A percentile compares a stretch with the other conserved stretches of the same genome.
Conservation (phyloP, 371 early-diverging fungal species). For the Syncephalastrum contaminatum region DNA sequence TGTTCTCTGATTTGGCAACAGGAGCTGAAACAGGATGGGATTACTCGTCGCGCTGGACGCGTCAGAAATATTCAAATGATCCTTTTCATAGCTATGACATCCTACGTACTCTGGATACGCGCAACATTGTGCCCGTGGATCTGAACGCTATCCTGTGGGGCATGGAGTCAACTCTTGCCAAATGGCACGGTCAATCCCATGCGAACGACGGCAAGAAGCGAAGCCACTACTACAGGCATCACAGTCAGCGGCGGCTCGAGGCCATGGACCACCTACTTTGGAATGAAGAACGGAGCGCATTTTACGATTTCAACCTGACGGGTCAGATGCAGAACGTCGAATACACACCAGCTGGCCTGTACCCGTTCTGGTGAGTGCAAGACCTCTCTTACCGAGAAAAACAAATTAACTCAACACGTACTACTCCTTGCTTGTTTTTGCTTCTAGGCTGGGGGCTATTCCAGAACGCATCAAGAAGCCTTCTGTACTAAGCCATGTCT, state of each 20-base stretch:
- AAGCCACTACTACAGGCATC: constrained; percentile 28
- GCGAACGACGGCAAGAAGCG: constrained; percentile 7
- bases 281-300: constrained; percentile 40
- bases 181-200: constrained; percentile 31
- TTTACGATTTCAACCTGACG: constrained; percentile 59
- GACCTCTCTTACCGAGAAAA: background rate
- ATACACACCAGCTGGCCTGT: constrained; percentile 44
- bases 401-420: background rate
- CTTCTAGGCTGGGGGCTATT: constrained; percentile 36
- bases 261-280: constrained; percentile 54
- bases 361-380: constrained; percentile 46
- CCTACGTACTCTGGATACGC: constrained; percentile 57
- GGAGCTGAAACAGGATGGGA: constrained; percentile 95
- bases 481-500: constrained; percentile 21
- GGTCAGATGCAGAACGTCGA: constrained; percentile 26
- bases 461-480: constrained; percentile 25
- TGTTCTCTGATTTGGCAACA: constrained; percentile 74
- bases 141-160: constrained; percentile 84
- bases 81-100: constrained; percentile 24
- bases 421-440: background rate
- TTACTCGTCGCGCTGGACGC: constrained; percentile 77
- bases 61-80: constrained; percentile 20
- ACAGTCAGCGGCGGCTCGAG: constrained; percentile 36
- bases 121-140: constrained; percentile 76
- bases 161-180: constrained; percentile 62